phyloP scores from a whole-genome alignment of 1,284 basidiomycete genomes.

The Exsudoporus floridanus region DNA sequence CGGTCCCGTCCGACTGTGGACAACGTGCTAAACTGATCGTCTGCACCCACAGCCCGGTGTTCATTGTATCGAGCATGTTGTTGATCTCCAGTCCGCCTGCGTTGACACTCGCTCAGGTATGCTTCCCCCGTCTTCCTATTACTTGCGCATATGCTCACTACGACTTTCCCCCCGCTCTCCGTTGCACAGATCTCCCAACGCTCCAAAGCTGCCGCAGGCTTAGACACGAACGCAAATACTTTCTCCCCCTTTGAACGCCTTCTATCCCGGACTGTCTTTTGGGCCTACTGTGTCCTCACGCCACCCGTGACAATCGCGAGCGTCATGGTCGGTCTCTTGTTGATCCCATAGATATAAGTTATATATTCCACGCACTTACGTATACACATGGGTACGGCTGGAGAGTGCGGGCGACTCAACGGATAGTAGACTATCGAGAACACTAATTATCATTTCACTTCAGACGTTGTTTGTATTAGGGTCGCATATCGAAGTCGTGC shows the following conservation, averaged over 20 bases:
- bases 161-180: no score
- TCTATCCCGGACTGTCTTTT: slow-evolving; percentile 81
- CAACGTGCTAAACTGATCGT: slow-evolving; percentile 5
- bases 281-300: slow-evolving; percentile 80
- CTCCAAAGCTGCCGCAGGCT: background rate
- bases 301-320: slow-evolving; percentile 76
- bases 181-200: slow-evolving; percentile 22
- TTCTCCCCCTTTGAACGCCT: slow-evolving; percentile 72
- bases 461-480: no score
- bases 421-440: no score
- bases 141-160: background rate
- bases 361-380: background rate
- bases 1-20: slow-evolving; percentile 10
- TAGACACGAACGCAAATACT: background rate
- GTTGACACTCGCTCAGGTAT: slow-evolving; percentile 74
- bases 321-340: slow-evolving; percentile 69
- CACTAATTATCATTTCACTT: no score
- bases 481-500: no score
- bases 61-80: slow-evolving; percentile 78
- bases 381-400: no score
- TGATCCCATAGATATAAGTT: slow-evolving; percentile 25
- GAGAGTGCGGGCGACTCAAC: no score
- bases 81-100: slow-evolving; percentile 81
- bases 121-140: background rate
- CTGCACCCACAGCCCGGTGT: slow-evolving; percentile 63